These are phyloP conservation scores for Ganoderma sinense DNA, from an alignment of 1,284 basidiomycete genomes.

Conservation along the genomic window DNA sequence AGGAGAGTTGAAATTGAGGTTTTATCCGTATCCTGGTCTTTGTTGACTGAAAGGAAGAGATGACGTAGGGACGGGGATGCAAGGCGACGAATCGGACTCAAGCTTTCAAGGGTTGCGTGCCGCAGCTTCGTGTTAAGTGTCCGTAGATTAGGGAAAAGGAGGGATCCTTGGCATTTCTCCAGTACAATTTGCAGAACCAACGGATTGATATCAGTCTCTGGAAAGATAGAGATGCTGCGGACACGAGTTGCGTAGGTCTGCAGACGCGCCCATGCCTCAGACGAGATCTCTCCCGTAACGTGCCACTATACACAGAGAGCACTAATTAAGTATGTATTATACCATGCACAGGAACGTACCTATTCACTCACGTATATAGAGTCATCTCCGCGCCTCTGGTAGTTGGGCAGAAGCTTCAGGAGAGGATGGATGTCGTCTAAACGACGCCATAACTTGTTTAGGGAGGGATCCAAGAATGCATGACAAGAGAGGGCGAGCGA, in stretches of 20 bases:
- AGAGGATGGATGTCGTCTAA: neutral
- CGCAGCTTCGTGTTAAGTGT: neutral
- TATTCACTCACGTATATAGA: neutral
- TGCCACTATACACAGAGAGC: neutral
- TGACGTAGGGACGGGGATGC: neutral
- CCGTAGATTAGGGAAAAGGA: neutral
- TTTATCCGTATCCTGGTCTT: neutral
- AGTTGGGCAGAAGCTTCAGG: neutral
- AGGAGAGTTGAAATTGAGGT: neutral
- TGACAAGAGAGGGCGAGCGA: neutral
- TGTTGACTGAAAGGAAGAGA: neutral
- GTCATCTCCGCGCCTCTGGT: neutral
- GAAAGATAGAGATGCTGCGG: neutral
- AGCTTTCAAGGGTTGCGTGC: neutral
- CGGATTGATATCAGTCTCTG: neutral
- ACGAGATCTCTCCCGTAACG: neutral
- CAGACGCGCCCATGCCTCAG: neutral
- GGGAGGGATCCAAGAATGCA: neutral
- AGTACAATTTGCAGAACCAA: neutral
- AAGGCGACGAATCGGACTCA: neutral
- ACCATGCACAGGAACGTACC: neutral
- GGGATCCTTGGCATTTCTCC: neutral
- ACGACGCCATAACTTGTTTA: neutral
- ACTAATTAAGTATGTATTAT: neutral
- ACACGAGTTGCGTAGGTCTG: neutral